A percentile compares a stretch with the other conserved stretches of the same genome.
Evolutionary conservation across 345 rosid species (phyloP).

Genomic region (thale cress (Arabidopsis thaliana)): DNA sequence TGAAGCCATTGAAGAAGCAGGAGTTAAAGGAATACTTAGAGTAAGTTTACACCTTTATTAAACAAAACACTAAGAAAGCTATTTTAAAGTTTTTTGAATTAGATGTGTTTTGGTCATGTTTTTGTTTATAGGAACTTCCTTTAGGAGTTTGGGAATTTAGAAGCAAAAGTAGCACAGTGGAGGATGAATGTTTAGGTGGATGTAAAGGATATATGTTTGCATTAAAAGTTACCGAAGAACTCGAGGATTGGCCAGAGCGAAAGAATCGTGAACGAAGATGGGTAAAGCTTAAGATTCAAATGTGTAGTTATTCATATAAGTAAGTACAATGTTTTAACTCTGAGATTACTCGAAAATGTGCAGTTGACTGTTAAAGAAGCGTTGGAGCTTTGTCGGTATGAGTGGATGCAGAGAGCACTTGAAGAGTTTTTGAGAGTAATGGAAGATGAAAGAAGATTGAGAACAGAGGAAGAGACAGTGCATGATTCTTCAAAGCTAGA

Average conservation of each 20-base stretch:
- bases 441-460: slow-evolving; percentile 33
- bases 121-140: slow-evolving; percentile 61
- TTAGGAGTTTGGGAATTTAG: slow-evolving; percentile 62
- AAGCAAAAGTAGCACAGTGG: slow-evolving; percentile 44
- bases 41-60: slow-evolving; percentile 48
- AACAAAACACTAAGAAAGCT: not conserved
- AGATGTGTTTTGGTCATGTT: slow-evolving; percentile 3
- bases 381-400: slow-evolving; percentile 69
- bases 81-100: not conserved
- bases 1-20: slow-evolving; percentile 95
- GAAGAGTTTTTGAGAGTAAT: slow-evolving; percentile 53
- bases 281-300: slow-evolving; percentile 50
- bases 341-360: slow-evolving; percentile 21
- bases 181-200: slow-evolving; percentile 41
- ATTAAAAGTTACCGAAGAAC: slow-evolving; percentile 73
- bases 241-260: slow-evolving; percentile 83
- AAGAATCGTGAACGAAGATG: slow-evolving; percentile 64
- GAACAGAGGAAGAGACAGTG: slow-evolving; percentile 43
- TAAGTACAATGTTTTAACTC: not conserved
- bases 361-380: slow-evolving; percentile 69
- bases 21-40: slow-evolving; percentile 75
- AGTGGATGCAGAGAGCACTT: slow-evolving; percentile 84
- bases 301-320: not conserved
- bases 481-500: slow-evolving; percentile 41
- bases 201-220: slow-evolving; percentile 51